Percentiles rank a stretch among this genome's conserved stretches.
Conservation (phyloP, 169 alveolate genomes). For the Plasmodium chabaudi region DNA sequence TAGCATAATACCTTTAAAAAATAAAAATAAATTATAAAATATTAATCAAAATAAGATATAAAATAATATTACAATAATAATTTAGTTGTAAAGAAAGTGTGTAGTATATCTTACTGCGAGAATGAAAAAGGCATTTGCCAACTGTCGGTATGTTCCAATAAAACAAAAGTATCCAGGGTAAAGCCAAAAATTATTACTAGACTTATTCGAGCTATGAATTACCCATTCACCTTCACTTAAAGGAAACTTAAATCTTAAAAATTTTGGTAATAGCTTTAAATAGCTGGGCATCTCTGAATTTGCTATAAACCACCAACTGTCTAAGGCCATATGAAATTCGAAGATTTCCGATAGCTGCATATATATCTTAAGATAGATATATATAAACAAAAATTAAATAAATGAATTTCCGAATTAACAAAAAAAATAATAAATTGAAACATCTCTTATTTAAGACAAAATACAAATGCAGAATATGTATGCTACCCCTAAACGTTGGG, state of each 20-base stretch:
- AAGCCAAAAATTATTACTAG: constrained; percentile 81
- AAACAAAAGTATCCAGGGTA: constrained; percentile 84
- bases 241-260: constrained; percentile 80
- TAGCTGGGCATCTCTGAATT: constrained; percentile 79
- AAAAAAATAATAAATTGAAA: neutral
- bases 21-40: too few relatives aligned
- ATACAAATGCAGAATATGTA: neutral
- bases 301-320: constrained; percentile 87
- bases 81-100: neutral
- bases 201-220: constrained; percentile 64
- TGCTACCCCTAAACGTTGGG: constrained; percentile 67
- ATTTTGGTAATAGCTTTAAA: constrained; percentile 75
- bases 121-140: constrained; percentile 82
- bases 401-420: constrained; percentile 14
- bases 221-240: constrained; percentile 77
- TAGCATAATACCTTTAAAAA: constrained; percentile 52
- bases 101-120: constrained; percentile 75
- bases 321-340: constrained; percentile 84
- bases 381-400: constrained; percentile 4
- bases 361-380: constrained; percentile 59
- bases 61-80: constrained; percentile 62
- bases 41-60: neutral
- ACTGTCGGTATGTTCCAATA: constrained; percentile 84
- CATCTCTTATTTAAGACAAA: neutral
- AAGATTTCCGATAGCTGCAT: constrained; percentile 84